Evolutionary conservation across 2,329 filamentous ascomycete genomes (phyloP).

Genomic region (Fonsecaea pedrosoi): DNA sequence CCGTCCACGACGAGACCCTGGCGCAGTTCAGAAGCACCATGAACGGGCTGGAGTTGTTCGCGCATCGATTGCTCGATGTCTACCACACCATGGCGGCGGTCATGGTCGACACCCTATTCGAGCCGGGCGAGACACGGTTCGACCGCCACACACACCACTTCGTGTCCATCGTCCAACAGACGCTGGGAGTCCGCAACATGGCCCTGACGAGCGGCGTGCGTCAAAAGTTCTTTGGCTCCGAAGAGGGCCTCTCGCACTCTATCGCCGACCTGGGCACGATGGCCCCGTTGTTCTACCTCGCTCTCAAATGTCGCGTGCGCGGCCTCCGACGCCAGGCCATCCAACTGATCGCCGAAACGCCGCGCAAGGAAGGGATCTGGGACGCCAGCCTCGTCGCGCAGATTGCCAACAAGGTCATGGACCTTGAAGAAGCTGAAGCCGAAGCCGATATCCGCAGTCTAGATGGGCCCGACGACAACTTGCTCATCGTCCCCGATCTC

Average conservation of each 20-base stretch:
- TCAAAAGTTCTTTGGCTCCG: constrained; percentile 2
- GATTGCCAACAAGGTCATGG: constrained; percentile 36
- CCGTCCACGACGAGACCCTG: neutral
- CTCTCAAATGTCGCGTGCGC: constrained; percentile 45
- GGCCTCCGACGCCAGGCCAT: constrained; percentile 43
- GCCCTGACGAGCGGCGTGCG: neutral
- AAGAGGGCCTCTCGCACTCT: constrained; percentile 12
- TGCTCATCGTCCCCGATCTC: neutral
- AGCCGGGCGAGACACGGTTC: constrained; percentile 41
- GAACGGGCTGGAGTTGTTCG: constrained; percentile 14
- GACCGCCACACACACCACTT: constrained; percentile 41
- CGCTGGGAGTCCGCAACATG: neutral
- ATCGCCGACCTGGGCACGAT: constrained; percentile 44
- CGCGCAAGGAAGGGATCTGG: constrained; percentile 42
- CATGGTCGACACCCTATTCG: constrained; percentile 42
- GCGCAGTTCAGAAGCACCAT: neutral
- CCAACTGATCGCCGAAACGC: constrained; percentile 30
- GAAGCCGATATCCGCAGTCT: neutral
- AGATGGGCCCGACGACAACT: constrained; percentile 9
- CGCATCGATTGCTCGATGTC: constrained; percentile 10
- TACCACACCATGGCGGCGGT: constrained; percentile 27
- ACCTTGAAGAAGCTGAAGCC: constrained; percentile 24
- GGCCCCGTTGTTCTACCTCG: constrained; percentile 45
- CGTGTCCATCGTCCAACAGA: constrained; percentile 30
- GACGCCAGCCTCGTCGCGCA: constrained; percentile 32